Base-by-base conservation (phyloP, 2,329 filamentous ascomycete genomes). In the Microcyclosporella mali region DNA sequence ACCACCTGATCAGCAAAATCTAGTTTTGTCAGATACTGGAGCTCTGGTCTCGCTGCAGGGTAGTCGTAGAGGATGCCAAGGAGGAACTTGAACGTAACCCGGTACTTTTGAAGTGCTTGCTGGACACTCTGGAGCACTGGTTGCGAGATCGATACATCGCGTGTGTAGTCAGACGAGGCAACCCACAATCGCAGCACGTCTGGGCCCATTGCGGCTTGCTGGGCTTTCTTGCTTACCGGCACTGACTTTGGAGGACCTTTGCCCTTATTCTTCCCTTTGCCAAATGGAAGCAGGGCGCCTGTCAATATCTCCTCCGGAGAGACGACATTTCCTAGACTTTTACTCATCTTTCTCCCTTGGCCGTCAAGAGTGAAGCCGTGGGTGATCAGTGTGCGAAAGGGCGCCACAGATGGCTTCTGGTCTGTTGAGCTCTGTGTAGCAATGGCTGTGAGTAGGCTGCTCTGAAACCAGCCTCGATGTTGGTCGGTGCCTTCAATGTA, bases 401-500 rank as follows among this genome's bases (percentile, higher is more conserved):
- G 92, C 0, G 90, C 74, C 51, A 68, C 56, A n/a, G 21, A 25
- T 16, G 62, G 62, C 4, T 60, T 56, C 21, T 25, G 21, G 0
- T 60, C 51, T 2, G 66, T 62, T 3, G 66, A 61, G 33, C 66
- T 67, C 53, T 81, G 75, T 2, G 76, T 73, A 0, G 89, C 85
- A 21, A 94, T 77, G 37, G 87, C 81, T 0, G 92, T 97, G 42
- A 98, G 74, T 9, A 98, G 75, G 50, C 88, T 94, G 6, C 92
- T 97, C 66, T 98, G 92, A 63, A 98, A 98, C 92, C 92, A 98
- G 21, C 92, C 92, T 30, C 92, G 84, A 65, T 98, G 92, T 63
- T 98, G 92, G 63, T 98, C 92, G 3, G 84, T 86, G 25, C 92
- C 92, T 68, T 98, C 92, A 2, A 97, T 76, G 61, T 94, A 97